Percentiles rank a stretch among this genome's conserved stretches.
Conservation (phyloP, 176 grass and related monocot species). For the Poa pratensis region DNA sequence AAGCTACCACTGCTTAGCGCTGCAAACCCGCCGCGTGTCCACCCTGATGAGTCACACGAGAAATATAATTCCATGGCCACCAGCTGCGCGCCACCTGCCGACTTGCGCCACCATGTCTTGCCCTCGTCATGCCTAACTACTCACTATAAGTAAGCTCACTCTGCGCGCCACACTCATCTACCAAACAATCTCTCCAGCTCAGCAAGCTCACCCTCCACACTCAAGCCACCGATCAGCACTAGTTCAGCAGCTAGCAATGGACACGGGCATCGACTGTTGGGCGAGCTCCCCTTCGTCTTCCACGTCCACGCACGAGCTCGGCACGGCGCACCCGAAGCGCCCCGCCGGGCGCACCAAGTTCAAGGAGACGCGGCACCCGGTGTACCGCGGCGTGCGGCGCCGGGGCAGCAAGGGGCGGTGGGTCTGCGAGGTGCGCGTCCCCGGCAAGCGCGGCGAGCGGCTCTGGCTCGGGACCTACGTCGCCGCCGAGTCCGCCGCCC, state of each 20-base stretch:
- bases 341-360: slow-evolving; percentile 87
- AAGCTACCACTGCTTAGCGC: too few relatives aligned
- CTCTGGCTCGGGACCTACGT: slow-evolving; percentile 82
- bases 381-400: slow-evolving; percentile 76
- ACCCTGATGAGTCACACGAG: too few relatives aligned
- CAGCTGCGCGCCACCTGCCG: background rate
- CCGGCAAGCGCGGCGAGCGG: slow-evolving; percentile 52
- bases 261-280: background rate
- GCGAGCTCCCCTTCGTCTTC: background rate
- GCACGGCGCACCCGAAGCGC: slow-evolving; percentile 41
- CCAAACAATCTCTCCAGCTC: background rate
- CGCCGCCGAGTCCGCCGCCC: slow-evolving; percentile 64
- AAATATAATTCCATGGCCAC: background rate
- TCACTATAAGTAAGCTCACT: background rate
- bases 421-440: slow-evolving; percentile 88
- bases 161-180: background rate
- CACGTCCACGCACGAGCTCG: background rate
- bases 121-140: background rate
- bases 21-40: too few relatives aligned
- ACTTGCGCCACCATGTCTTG: too few relatives aligned
- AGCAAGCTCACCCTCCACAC: background rate
- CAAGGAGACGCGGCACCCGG: slow-evolving; percentile 81
- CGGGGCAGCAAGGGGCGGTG: slow-evolving; percentile 53
- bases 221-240: background rate
- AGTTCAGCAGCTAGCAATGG: background rate